phyloP scores from a whole-genome alignment of 371 early-diverging fungal genomes.

The Rhizopus sp. region DNA sequence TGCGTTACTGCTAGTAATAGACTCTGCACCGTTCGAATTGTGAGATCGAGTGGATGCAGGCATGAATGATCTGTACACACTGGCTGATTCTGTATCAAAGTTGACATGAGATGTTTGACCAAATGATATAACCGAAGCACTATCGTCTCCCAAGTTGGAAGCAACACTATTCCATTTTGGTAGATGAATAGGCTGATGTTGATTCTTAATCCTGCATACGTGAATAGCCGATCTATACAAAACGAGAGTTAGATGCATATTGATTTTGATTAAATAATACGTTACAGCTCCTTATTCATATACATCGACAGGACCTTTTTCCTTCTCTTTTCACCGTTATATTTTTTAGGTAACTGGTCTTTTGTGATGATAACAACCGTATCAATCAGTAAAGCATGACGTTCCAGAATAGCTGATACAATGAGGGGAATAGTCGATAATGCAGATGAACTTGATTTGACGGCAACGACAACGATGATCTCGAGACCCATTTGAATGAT shows the following conservation, averaged over 20 bases:
- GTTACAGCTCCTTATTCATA: slow-evolving; percentile 25
- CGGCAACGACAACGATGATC: slow-evolving; percentile 46
- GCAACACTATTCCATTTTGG: slow-evolving; percentile 31
- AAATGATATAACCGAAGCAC: slow-evolving; percentile 32
- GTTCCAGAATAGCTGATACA: slow-evolving; percentile 67
- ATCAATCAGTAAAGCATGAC: slow-evolving; percentile 70
- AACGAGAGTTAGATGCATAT: neutral
- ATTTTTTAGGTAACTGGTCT: slow-evolving; percentile 59
- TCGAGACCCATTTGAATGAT: slow-evolving; percentile 50
- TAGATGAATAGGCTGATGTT: slow-evolving; percentile 36
- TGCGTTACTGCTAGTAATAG: neutral
- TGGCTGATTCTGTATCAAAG: slow-evolving; percentile 7
- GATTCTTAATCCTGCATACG: slow-evolving; percentile 22
- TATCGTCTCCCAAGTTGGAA: slow-evolving; percentile 10
- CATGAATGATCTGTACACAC: slow-evolving; percentile 2
- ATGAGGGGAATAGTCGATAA: slow-evolving; percentile 55
- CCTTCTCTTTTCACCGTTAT: slow-evolving; percentile 55
- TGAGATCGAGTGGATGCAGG: slow-evolving; percentile 6
- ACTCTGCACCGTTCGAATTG: slow-evolving; percentile 7
- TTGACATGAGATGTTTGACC: slow-evolving; percentile 14
- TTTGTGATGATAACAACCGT: slow-evolving; percentile 64
- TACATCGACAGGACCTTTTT: slow-evolving; percentile 40
- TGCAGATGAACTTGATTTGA: slow-evolving; percentile 33
- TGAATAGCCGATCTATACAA: slow-evolving; percentile 17
- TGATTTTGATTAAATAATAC: neutral